Evolutionary conservation across 129 eudicot genomes (phyloP).

Genomic region (Dittrichia graveolens): DNA sequence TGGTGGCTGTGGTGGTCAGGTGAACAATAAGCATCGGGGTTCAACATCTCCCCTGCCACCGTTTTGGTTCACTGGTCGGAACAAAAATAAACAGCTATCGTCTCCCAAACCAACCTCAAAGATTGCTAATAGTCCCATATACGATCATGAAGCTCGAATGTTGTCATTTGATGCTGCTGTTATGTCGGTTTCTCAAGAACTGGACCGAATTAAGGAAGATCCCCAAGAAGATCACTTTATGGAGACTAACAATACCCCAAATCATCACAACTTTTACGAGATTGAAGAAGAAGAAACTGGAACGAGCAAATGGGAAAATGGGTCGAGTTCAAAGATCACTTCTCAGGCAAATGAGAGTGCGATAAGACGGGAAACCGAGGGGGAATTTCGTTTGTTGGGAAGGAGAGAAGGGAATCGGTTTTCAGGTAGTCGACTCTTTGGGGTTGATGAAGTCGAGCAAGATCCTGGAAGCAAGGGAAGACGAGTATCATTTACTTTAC

Average conservation of each 20-base stretch:
- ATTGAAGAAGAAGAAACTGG: slow-evolving; percentile 72
- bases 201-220: slow-evolving; percentile 59
- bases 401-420: slow-evolving; percentile 78
- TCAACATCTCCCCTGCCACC: slow-evolving; percentile 76
- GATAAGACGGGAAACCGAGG: slow-evolving; percentile 94
- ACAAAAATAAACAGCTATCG: slow-evolving; percentile 63
- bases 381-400: slow-evolving; percentile 92
- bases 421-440: slow-evolving; percentile 71
- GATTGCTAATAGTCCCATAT: slow-evolving; percentile 59
- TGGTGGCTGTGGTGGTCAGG: slow-evolving; percentile 43
- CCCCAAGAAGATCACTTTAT: slow-evolving; percentile 54
- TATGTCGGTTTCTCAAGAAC: slow-evolving; percentile 83
- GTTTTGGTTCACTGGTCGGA: slow-evolving; percentile 77
- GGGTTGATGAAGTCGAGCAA: slow-evolving; percentile 69
- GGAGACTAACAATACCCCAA: slow-evolving; percentile 34
- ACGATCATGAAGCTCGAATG: slow-evolving; percentile 52
- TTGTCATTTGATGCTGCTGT: slow-evolving; percentile 97
- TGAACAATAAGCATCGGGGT: slow-evolving; percentile 45
- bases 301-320: slow-evolving; percentile 50
- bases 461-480: slow-evolving; percentile 60
- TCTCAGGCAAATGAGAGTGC: slow-evolving; percentile 80
- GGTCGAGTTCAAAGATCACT: slow-evolving; percentile 47
- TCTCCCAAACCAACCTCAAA: slow-evolving; percentile 67
- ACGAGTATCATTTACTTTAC: slow-evolving; percentile 79
- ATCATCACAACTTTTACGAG: slow-evolving; percentile 48